Evolutionary conservation across 495 filamentous ascomycete genomes (phyloP).

Genomic region (Terfezia boudieri): DNA sequence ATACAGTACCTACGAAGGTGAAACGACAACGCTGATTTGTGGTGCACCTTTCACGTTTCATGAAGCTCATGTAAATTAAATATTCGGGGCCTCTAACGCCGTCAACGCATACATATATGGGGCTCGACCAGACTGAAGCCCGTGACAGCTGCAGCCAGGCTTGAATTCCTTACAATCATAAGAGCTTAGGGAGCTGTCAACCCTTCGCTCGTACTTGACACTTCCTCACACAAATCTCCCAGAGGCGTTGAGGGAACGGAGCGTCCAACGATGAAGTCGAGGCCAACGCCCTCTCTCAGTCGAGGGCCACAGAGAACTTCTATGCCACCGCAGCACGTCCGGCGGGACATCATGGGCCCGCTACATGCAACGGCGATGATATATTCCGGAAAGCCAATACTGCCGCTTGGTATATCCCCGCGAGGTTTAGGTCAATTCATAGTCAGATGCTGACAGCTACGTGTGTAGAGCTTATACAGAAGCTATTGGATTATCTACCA

Average conservation of each 20-base stretch:
- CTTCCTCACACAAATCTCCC: not conserved
- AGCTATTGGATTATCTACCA: slow-evolving; percentile 51
- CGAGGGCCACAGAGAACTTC: not conserved
- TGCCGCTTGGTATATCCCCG: not conserved
- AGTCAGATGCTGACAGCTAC: no score
- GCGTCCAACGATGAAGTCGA: not conserved
- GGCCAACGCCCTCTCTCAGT: not conserved
- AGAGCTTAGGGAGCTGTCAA: no score
- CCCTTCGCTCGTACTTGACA: not conserved
- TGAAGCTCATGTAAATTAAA: no score
- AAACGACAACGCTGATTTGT: no score
- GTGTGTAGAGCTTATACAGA: no score
- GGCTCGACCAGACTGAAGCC: no score
- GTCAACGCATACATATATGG: no score
- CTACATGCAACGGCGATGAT: slow-evolving; percentile 57
- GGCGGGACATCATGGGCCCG: slow-evolving; percentile 41
- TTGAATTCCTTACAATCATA: no score
- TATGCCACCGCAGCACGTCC: not conserved
- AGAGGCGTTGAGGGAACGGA: not conserved
- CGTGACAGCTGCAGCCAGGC: no score
- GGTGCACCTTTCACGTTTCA: no score
- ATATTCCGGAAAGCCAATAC: slow-evolving; percentile 21
- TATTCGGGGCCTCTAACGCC: no score
- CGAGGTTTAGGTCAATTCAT: not conserved
- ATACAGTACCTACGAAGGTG: no score